A percentile compares a stretch with the other conserved stretches of the same genome.
Conservation (phyloP, 2,329 filamentous ascomycete species). For the Verticillium zaregamsianum region DNA sequence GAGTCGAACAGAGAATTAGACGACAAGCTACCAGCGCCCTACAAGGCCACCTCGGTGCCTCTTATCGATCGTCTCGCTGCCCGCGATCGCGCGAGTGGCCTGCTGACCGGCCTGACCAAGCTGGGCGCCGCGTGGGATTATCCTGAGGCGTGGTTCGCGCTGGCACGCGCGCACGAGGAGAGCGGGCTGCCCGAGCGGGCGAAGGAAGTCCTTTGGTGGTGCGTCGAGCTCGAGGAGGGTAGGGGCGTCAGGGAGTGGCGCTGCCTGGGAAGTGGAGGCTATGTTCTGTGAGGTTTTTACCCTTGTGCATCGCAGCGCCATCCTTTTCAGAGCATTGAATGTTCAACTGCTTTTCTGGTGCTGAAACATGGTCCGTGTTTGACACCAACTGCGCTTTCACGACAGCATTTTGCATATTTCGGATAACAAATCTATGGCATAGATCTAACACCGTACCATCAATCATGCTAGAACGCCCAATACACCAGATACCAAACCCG, state of each 20-base stretch:
- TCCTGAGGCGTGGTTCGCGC: conserved; percentile 86
- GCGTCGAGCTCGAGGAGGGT: conserved; percentile 87
- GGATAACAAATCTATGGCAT: not conserved
- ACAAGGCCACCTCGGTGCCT: conserved; percentile 59
- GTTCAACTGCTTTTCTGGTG: not conserved
- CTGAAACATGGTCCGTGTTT: not conserved
- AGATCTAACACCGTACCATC: not conserved
- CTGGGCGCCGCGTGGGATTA: conserved; percentile 85
- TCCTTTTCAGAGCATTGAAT: not conserved
- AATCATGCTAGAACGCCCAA: not conserved
- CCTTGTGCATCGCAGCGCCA: not conserved
- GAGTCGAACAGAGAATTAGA: conserved; percentile 21
- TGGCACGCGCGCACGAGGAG: conserved; percentile 84
- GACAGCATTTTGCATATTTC: too few species aligned
- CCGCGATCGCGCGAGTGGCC: conserved; percentile 80
- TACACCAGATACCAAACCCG: not conserved
- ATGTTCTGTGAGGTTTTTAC: conserved; percentile 46
- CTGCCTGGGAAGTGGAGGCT: conserved; percentile 62
- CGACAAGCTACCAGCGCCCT: conserved; percentile 44
- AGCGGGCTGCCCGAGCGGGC: conserved; percentile 82
- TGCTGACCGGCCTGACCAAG: conserved; percentile 80
- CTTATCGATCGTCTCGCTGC: conserved; percentile 81
- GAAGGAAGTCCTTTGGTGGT: conserved; percentile 95
- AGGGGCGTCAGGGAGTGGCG: conserved; percentile 76
- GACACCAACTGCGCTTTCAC: too few species aligned